Percentiles rank a stretch among this genome's conserved stretches.
Conservation (phyloP, 768 basidiomycete genomes). For the Fomitopsis serialis region DNA sequence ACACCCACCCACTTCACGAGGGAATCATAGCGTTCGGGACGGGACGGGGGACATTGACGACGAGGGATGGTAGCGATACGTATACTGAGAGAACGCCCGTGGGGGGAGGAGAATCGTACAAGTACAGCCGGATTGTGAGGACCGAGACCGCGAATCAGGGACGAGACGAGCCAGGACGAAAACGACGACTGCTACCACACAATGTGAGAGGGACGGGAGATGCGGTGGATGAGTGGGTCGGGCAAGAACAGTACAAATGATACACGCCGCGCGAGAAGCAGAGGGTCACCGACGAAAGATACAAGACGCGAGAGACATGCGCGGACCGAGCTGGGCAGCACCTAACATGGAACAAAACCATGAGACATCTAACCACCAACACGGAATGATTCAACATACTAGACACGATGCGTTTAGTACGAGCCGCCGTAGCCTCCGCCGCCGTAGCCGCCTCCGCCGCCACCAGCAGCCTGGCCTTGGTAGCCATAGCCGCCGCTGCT, state of each 20-base stretch:
- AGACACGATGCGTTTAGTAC: background rate
- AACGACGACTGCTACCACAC: constrained; percentile 35
- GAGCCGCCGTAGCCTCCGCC: constrained; percentile 24
- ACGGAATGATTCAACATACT: background rate
- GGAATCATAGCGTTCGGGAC: constrained; percentile 13
- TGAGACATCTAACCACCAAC: constrained; percentile 15
- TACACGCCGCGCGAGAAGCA: constrained; percentile 5
- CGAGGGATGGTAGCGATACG: constrained; percentile 17
- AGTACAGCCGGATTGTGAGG: constrained; percentile 41
- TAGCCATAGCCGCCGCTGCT: too few species aligned
- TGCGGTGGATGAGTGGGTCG: constrained; percentile 32
- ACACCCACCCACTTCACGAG: constrained; percentile 26
- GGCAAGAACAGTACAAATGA: constrained; percentile 10
- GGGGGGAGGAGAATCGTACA: constrained; percentile 26
- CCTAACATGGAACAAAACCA: background rate
- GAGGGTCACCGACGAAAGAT: background rate
- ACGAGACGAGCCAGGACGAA: constrained; percentile 29
- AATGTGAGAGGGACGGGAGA: constrained; percentile 33
- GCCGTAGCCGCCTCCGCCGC: constrained; percentile 18
- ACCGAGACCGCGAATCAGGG: constrained; percentile 28
- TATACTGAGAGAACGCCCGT: constrained; percentile 5
- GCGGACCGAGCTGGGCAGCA: constrained; percentile 4
- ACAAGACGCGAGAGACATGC: constrained; percentile 4
- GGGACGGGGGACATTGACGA: constrained; percentile 5
- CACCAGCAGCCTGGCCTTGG: constrained; percentile 18